These are phyloP conservation scores for Aspergillus phoenicis DNA, from an alignment of 2,329 filamentous ascomycete genomes.

Conservation along the genomic window DNA sequence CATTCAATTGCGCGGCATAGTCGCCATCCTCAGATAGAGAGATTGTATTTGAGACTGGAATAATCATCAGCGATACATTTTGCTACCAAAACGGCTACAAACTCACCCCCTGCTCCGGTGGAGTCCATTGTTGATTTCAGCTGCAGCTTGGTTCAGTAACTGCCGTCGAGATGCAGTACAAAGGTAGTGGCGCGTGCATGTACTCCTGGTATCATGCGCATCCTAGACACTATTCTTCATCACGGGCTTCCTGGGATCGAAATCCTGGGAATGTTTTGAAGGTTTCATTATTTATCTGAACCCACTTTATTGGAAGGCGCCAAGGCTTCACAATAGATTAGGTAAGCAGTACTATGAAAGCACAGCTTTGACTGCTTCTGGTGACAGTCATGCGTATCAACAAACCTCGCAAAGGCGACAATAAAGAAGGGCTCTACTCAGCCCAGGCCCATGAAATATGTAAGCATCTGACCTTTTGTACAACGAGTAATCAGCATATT, in stretches of 20 bases:
- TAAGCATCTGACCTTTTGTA: neutral
- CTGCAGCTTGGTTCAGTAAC: conserved; percentile 4
- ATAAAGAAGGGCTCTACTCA: neutral
- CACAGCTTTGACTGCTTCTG: neutral
- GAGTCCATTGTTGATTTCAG: conserved; percentile 33
- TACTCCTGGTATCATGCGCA: conserved; percentile 3
- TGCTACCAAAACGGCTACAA: neutral
- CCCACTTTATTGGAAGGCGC: conserved; percentile 11
- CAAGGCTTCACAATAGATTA: conserved; percentile 12
- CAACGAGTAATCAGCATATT: neutral
- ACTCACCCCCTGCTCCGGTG: conserved; percentile 29
- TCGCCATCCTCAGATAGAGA: conserved; percentile 35
- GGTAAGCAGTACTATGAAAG: neutral
- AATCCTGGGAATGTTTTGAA: conserved; percentile 1
- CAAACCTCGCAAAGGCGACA: too few species aligned
- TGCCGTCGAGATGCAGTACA: neutral
- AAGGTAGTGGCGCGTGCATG: neutral
- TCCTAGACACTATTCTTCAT: neutral
- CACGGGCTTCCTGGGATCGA: neutral
- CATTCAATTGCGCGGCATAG: conserved; percentile 32
- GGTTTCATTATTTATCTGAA: conserved; percentile 5
- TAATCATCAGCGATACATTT: conserved; percentile 1
- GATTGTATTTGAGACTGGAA: conserved; percentile 19
- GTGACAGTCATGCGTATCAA: neutral
- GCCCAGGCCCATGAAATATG: neutral